A percentile compares a stretch with the other conserved stretches of the same genome.
These are phyloP conservation scores for Apophysomyces sp. DNA, from an alignment of 371 early-diverging fungal genomes.

Conservation along the genomic window DNA sequence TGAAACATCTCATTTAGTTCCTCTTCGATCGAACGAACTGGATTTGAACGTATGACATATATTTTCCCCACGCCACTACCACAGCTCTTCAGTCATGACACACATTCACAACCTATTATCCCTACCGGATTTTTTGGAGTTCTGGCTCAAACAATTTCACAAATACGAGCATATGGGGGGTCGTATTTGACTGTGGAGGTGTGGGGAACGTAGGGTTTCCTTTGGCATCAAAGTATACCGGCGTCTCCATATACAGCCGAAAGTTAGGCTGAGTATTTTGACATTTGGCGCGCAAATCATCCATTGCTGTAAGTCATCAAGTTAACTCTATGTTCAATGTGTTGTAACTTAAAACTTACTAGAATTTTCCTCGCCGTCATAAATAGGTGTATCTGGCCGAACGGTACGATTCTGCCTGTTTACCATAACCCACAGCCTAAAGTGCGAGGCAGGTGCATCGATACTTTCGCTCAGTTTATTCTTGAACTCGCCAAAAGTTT, in stretches of 20 bases:
- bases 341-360: not conserved
- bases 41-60: conserved; percentile 48
- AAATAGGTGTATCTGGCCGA: conserved; percentile 59
- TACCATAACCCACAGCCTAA: conserved; percentile 81
- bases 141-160: conserved; percentile 18
- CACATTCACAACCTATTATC: not conserved
- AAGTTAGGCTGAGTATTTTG: conserved; percentile 9
- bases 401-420: conserved; percentile 84
- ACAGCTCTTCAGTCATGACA: not conserved
- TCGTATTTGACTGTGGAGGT: not conserved
- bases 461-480: conserved; percentile 19
- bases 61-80: conserved; percentile 54
- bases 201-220: not conserved
- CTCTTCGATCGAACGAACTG: conserved; percentile 59
- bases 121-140: conserved; percentile 19
- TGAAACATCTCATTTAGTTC: conserved; percentile 46
- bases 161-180: conserved; percentile 12
- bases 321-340: not conserved
- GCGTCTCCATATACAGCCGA: conserved; percentile 16
- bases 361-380: conserved; percentile 4
- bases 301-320: conserved; percentile 10
- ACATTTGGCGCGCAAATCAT: conserved; percentile 16
- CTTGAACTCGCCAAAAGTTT: conserved; percentile 9
- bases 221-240: not conserved
- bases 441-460: conserved; percentile 35